These are phyloP conservation scores for Rhodotorula diobovata DNA, from an alignment of 768 basidiomycete species.

Conservation along the genomic window DNA sequence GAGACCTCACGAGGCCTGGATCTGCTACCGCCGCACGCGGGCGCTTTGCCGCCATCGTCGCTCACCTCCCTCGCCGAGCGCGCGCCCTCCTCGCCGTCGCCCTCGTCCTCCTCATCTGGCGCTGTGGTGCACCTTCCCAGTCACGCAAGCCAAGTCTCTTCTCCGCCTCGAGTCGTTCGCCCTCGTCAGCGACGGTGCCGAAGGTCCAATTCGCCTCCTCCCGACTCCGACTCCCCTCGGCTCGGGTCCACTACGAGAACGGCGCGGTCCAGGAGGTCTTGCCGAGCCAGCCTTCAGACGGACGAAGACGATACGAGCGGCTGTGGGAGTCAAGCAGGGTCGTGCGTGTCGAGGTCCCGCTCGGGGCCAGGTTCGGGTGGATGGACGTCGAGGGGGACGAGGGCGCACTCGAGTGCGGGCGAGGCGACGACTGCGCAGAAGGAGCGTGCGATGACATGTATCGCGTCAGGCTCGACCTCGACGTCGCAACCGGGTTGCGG, in stretches of 20 bases:
- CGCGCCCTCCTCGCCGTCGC: too few species aligned
- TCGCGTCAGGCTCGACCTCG: not conserved
- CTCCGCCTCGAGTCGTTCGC: not conserved
- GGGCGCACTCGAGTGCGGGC: not conserved
- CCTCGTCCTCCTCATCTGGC: too few species aligned
- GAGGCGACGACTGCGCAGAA: not conserved
- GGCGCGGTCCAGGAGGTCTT: conserved; percentile 12
- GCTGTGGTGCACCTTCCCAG: too few species aligned
- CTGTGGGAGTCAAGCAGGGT: conserved; percentile 6
- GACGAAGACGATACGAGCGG: not conserved
- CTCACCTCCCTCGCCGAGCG: too few species aligned
- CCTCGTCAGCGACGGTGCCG: too few species aligned
- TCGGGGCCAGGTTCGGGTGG: not conserved
- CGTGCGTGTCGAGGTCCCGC: conserved; percentile 1
- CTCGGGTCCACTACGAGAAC: conserved; percentile 1
- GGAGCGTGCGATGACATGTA: not conserved
- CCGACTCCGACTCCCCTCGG: not conserved
- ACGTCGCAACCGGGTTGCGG: not conserved
- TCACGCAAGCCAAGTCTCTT: too few species aligned
- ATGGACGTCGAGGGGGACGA: too few species aligned
- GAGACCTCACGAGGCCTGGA: too few species aligned
- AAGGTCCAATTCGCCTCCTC: too few species aligned
- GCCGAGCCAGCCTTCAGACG: not conserved
- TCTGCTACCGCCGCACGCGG: too few species aligned
- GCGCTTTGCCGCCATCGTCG: too few species aligned